phyloP scores from a whole-genome alignment of 2,329 filamentous ascomycete genomes.

The Epichloe baconii region DNA sequence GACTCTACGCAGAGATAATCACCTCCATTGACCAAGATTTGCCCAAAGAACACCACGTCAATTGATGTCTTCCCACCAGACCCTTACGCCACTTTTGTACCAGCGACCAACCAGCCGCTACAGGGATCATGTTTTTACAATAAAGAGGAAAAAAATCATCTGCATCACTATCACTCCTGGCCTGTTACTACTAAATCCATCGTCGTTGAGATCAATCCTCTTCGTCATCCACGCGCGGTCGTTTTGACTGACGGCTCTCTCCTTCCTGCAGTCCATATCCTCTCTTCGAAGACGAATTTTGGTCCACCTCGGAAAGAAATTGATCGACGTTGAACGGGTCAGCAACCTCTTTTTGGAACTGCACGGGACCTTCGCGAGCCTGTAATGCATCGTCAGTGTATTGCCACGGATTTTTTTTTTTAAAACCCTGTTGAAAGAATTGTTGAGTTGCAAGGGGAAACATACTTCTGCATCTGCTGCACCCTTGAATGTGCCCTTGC shows the following conservation, averaged over 20 bases:
- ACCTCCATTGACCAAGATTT: background rate
- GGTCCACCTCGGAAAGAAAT: conserved; percentile 72
- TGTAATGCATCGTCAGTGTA: conserved; percentile 25
- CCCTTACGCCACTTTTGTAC: background rate
- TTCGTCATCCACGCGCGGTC: conserved; percentile 67
- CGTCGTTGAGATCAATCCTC: conserved; percentile 24
- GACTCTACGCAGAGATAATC: too few relatives aligned
- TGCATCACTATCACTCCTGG: background rate
- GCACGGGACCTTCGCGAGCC: conserved; percentile 79
- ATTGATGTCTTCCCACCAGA: background rate
- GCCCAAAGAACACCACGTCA: background rate
- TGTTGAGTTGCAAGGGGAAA: conserved; percentile 5
- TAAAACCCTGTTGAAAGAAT: background rate
- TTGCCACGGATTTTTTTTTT: background rate
- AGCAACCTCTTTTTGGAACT: conserved; percentile 77
- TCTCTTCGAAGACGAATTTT: conserved; percentile 52
- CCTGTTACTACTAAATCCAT: conserved; percentile 1
- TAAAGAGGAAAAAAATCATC: background rate
- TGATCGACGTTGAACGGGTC: conserved; percentile 93
- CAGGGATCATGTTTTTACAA: background rate
- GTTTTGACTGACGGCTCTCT: conserved; percentile 50
- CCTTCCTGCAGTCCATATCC: conserved; percentile 64
- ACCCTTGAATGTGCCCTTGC: conserved; percentile 84
- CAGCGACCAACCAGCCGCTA: background rate
- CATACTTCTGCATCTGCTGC: conserved; percentile 67